A percentile compares a stretch with the other conserved stretches of the same genome.
Evolutionary conservation across 2,329 filamentous ascomycete genomes (phyloP).

Genomic region (Curvularia verruculosa): DNA sequence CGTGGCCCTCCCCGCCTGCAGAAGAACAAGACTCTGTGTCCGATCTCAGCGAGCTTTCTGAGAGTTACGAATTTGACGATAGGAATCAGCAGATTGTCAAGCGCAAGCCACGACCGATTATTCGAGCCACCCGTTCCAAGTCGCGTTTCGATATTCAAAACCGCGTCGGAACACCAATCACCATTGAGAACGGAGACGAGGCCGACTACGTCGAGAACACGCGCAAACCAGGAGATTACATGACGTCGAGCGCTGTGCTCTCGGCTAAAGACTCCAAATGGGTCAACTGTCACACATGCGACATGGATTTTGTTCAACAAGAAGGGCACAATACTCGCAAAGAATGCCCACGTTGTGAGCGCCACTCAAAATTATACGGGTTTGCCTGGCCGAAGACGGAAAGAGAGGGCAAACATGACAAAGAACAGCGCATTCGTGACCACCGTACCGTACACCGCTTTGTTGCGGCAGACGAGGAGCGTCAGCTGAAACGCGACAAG

Average conservation of each 20-base stretch:
- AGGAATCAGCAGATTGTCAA: conserved; percentile 44
- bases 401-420: conserved; percentile 74
- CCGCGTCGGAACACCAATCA: conserved; percentile 39
- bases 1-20: conserved; percentile 35
- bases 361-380: conserved; percentile 94
- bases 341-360: conserved; percentile 89
- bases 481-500: conserved; percentile 40
- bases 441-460: conserved; percentile 89
- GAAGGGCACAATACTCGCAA: conserved; percentile 84
- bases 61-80: conserved; percentile 49
- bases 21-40: conserved; percentile 43
- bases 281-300: conserved; percentile 88
- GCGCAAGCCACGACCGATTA: conserved; percentile 37
- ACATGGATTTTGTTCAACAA: conserved; percentile 80
- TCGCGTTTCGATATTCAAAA: conserved; percentile 39
- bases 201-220: conserved; percentile 35
- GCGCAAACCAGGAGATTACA: conserved; percentile 65
- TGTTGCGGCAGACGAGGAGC: conserved; percentile 70
- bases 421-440: conserved; percentile 72
- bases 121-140: conserved; percentile 46
- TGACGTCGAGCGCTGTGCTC: conserved; percentile 76
- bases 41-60: conserved; percentile 50
- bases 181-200: conserved; percentile 29
- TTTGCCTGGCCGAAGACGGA: conserved; percentile 97
- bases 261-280: conserved; percentile 78